These are phyloP conservation scores for Candida sithepensis DNA, from an alignment of 805 yeast genomes.

Conservation along the genomic window DNA sequence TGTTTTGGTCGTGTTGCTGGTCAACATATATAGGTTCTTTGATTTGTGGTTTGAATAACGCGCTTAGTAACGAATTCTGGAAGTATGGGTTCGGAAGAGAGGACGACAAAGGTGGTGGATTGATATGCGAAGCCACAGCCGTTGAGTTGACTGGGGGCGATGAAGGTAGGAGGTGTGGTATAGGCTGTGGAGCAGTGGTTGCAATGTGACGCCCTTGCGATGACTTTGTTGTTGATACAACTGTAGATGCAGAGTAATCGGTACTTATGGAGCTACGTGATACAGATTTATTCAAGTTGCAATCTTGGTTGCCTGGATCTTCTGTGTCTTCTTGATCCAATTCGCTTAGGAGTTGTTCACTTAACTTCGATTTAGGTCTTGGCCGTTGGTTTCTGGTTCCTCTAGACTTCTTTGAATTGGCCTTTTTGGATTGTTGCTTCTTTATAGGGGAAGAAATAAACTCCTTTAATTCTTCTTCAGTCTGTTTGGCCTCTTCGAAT, in stretches of 20 bases:
- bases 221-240: background rate
- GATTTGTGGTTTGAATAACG: slow-evolving; percentile 24
- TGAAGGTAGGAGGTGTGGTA: slow-evolving; percentile 25
- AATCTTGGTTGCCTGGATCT: background rate
- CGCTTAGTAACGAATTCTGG: slow-evolving; percentile 12
- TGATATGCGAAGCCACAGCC: slow-evolving; percentile 1
- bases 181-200: background rate
- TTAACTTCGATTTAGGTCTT: slow-evolving; percentile 1
- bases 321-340: background rate
- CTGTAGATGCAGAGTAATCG: background rate
- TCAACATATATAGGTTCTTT: slow-evolving; percentile 24
- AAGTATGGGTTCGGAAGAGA: slow-evolving; percentile 11
- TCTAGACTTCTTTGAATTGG: background rate
- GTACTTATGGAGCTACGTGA: background rate
- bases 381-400: background rate
- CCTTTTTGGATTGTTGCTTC: background rate
- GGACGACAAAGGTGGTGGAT: slow-evolving; percentile 24
- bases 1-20: background rate
- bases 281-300: background rate
- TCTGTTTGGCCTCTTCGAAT: slow-evolving; percentile 56
- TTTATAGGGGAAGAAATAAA: slow-evolving; percentile 8
- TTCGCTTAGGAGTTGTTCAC: background rate
- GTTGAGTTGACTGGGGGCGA: slow-evolving; percentile 1
- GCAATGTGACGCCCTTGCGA: background rate
- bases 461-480: slow-evolving; percentile 47